These are phyloP conservation scores for Diaporthe citri DNA, from an alignment of 2,329 filamentous ascomycete species.

Conservation along the genomic window DNA sequence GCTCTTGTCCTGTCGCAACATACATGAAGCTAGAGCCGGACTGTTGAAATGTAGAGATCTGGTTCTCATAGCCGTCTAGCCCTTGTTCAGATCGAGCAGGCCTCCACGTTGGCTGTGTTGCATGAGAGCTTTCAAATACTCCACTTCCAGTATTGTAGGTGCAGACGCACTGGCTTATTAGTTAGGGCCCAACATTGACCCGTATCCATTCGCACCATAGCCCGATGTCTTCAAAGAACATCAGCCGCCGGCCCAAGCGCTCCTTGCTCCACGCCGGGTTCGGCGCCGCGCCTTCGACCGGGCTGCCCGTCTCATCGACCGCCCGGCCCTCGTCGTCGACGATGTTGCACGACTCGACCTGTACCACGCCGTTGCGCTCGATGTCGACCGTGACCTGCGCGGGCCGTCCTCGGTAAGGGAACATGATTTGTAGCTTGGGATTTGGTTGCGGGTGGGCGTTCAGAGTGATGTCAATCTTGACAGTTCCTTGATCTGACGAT, in stretches of 20 bases:
- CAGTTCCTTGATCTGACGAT: constrained; percentile 33
- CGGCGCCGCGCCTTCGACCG: constrained; percentile 44
- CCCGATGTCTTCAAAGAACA: constrained; percentile 65
- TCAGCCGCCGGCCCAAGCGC: constrained; percentile 60
- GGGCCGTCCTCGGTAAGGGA: constrained; percentile 63
- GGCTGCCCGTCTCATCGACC: constrained; percentile 47
- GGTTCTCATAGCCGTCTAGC: not conserved
- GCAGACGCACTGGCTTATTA: not conserved
- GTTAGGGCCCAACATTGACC: constrained; percentile 46
- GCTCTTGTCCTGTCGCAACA: not conserved
- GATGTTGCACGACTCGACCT: constrained; percentile 70
- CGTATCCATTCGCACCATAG: constrained; percentile 68
- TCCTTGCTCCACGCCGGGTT: constrained; percentile 47
- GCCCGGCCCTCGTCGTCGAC: constrained; percentile 46
- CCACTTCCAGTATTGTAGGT: not conserved
- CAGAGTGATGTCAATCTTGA: constrained; percentile 66
- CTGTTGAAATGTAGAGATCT: too few species aligned
- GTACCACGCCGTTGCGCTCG: constrained; percentile 69
- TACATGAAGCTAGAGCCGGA: not conserved
- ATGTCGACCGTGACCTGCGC: constrained; percentile 71
- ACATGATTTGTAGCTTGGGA: constrained; percentile 64
- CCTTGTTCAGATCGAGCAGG: not conserved
- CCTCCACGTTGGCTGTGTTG: not conserved
- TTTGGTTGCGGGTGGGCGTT: constrained; percentile 58
- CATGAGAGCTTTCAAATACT: not conserved